These are phyloP conservation scores for Herpetomonas samuelpessoai DNA, from an alignment of 208 protist genomes.

Conservation along the genomic window DNA sequence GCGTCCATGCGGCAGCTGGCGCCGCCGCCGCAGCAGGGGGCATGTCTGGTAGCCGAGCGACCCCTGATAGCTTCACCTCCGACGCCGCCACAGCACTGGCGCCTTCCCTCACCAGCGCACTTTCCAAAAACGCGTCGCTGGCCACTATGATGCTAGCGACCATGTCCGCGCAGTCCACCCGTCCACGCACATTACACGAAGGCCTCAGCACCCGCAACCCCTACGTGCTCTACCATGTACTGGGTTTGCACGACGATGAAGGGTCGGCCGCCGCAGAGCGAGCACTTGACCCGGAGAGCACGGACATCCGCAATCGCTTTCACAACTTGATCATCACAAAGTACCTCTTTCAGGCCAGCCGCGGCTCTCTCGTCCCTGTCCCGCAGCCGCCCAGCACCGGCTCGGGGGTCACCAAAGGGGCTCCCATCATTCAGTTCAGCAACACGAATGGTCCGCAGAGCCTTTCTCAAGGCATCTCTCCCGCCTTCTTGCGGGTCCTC, in stretches of 20 bases:
- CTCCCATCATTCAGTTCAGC: constrained; percentile 41
- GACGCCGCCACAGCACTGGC: too few relatives aligned
- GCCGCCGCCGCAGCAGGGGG: background rate
- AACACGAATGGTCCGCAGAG: constrained; percentile 20
- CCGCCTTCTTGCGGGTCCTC: constrained; percentile 50
- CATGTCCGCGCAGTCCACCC: background rate
- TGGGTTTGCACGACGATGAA: constrained; percentile 75
- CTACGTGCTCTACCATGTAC: constrained; percentile 54
- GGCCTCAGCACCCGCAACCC: constrained; percentile 34
- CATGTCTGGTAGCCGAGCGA: too few relatives aligned
- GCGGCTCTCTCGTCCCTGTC: constrained; percentile 33
- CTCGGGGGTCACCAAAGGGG: constrained; percentile 11
- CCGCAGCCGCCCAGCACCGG: constrained; percentile 32
- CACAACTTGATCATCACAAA: constrained; percentile 68
- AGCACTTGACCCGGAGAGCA: constrained; percentile 33
- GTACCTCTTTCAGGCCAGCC: constrained; percentile 44
- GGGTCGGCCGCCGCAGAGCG: constrained; percentile 42
- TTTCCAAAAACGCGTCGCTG: too few relatives aligned
- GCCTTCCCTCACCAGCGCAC: background rate
- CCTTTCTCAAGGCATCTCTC: constrained; percentile 50
- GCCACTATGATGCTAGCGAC: background rate
- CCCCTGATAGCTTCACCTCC: too few relatives aligned
- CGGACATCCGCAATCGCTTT: constrained; percentile 49
- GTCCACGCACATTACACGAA: constrained; percentile 33
- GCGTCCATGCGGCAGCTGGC: background rate